Base-by-base conservation (phyloP, 2,329 filamentous ascomycete genomes). In the Colletotrichum orbiculare region DNA sequence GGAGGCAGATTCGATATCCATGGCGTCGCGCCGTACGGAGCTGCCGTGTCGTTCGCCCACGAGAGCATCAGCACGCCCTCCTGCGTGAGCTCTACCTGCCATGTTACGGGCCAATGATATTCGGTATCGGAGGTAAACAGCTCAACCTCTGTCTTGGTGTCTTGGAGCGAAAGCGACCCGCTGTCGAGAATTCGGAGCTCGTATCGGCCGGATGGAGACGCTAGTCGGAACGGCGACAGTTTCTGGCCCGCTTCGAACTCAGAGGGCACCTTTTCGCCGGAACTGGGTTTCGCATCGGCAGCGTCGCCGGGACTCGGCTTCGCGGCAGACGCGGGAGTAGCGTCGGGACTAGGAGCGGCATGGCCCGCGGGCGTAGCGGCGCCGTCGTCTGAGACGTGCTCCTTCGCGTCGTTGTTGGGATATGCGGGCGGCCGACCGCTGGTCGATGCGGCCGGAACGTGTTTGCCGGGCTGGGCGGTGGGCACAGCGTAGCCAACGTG, bases 61-160 rank as follows among this genome's bases (percentile, higher is more conserved):
- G 68, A 64, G 41, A 69, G 63, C 59, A 67, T 66, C 13, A 69
- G 60, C 33, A 69, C 63, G 13, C 59, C 68, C 42, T 65, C 55
- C 17, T 48, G 54, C 7, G 63, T 68, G 42, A 69, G 65, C 54
- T 69, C 68, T n/a, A 60, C 67, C 33, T 67, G 67, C 64, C 60
- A 69, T 6, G 60, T 37, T 2, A 68, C 68, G 33, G 68, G 68
- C 68, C 68, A 69, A 35, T 68, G 17, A 41, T 68, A 67, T 38
- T 68, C 64, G 39, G 68, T 69, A 55, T 69, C 66, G 52, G 68
- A 69, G 10, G 64, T 64, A 45, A 69, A 69, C 12, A 68, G 59
- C 54, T 69, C 68, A 47, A 15, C 49, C 2, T 67, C 59, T 17
- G 67, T 69, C 37, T 48, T 64, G 25, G 39, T 54, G 45, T 65